Evolutionary conservation across 2,329 filamentous ascomycete genomes (phyloP), one percentile per base, ranked within the genome.

Genomic region (Fusarium acutatum): DNA sequence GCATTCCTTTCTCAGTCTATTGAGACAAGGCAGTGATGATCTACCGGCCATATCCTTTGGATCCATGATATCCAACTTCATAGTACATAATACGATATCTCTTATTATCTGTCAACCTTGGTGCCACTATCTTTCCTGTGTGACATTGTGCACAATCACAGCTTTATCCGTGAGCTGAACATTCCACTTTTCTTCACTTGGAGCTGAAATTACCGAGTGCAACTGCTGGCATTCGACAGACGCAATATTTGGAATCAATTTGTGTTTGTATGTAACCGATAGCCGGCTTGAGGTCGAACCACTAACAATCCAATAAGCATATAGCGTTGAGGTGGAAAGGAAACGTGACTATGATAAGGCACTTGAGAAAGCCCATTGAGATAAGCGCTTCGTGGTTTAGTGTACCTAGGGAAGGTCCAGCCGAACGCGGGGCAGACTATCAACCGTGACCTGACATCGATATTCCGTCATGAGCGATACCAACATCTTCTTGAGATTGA

Each of bases 161-260:
- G 12, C 4, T 2, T 13, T n/a, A 2, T 4, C 13, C 24, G 18
- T 7, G 7, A n/a, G 10, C 2, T 7, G 5, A 22, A 5, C 2
- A 14, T n/a, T 5, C 3, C 13, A 22, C 5, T 1, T 22, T 8
- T 6, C 0, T 2, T 12, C 3, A 2, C 6, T 22, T 12, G 9
- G 10, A 17, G 24, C 10, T 17, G 6, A 13, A 2, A 17, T n/a
- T 7, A 10, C 9, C 0, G 11, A 12, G 8, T 6, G 17, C 3
- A 20, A 12, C n/a, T 15, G 6, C 9, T 52, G 3, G 7, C 6
- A 7, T 17, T 28, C 24, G 5, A 17, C 5, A 9, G 14, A 17
- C 3, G 4, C 7, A 13, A 53, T 13, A 22, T n/a, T 28, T 18
- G 7, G 10, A 28, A n/a, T 38, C 7, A 28, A 7, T 12, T 2